Base-by-base conservation (phyloP, 2,329 filamentous ascomycete genomes). In the Myriangium duriaei region DNA sequence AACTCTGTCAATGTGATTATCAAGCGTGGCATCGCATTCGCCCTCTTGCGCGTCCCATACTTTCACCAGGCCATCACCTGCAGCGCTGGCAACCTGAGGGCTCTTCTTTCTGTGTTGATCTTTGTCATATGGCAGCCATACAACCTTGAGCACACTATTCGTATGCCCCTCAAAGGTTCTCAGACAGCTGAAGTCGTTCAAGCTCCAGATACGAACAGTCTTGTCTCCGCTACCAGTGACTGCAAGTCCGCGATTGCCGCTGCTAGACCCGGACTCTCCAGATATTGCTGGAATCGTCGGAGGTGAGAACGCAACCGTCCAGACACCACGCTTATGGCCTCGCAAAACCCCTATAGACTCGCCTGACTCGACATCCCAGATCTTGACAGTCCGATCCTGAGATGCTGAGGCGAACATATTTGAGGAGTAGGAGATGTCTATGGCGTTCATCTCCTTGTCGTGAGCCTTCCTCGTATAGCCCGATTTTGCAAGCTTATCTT, bases 401-500 rank as follows among this genome's bases (percentile, higher is more conserved):
- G 88, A 96, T 18, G 91, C 88, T 1, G 91, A 95, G 3, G 88
- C 92, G 53, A 98, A 96, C 1, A 95, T 62, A n/a, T 77, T 74
- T 4, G 74, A 75, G 46, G 86, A 83, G 37, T 51, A 49, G 5
- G 54, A 57, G 9, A 91, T 70, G 46, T 92, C 85, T 35, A 98
- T 73, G 2, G 91, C 86, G 51, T 98, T 98, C 61, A 98, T 98
- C 49, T 98, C 91, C 57, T 98, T 98, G 54, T 98, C 91, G 60
- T 98, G 91, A 1, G 91, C 91, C 59, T 95, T 93, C 40, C 91
- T 75, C 1, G 91, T 96, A 58, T 83, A 98, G 4, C 78, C 63
- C 7, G 71, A 68, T 41, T 71, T 70, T 43, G 53, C 41, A 15
- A 11, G 30, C 21, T 39, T 12, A 50, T 51, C 30, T 51, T 48